These are phyloP conservation scores for Gonium pectorale DNA, from an alignment of 139 green algal genomes.

Conservation along the genomic window DNA sequence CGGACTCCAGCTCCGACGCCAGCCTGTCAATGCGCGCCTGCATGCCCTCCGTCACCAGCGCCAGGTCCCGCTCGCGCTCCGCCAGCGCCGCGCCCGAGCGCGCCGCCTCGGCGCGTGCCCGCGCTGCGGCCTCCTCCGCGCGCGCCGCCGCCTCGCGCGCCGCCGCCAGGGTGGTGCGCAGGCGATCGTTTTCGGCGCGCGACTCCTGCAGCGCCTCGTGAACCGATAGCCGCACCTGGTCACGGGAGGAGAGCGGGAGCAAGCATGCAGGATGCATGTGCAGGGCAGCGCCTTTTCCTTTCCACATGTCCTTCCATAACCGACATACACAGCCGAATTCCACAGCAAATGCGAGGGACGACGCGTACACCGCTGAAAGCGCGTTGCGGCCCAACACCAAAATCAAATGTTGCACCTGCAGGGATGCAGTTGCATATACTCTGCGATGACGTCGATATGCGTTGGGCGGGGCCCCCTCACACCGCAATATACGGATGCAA, in stretches of 20 bases:
- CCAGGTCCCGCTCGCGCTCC: constrained; percentile 58
- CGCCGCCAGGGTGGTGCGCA: constrained; percentile 16
- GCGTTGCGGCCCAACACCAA: too few species aligned
- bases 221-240: constrained; percentile 41
- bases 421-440: too few species aligned
- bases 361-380: too few species aligned
- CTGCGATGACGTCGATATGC: too few species aligned
- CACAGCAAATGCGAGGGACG: too few species aligned
- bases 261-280: neutral
- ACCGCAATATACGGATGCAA: too few species aligned
- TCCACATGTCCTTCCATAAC: too few species aligned
- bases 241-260: neutral
- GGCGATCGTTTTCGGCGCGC: constrained; percentile 34
- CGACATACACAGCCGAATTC: too few species aligned
- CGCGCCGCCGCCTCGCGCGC: constrained; percentile 39
- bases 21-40: constrained; percentile 55
- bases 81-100: constrained; percentile 45
- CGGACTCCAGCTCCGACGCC: constrained; percentile 55
- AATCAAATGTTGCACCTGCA: too few species aligned
- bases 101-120: constrained; percentile 13
- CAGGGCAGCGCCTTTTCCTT: too few species aligned
- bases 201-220: constrained; percentile 44
- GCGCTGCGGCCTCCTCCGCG: constrained; percentile 45
- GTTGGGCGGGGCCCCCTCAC: too few species aligned
- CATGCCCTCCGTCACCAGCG: constrained; percentile 48